Base-by-base conservation (phyloP, 441 rosid species). In the Populus trichocarpa region DNA sequence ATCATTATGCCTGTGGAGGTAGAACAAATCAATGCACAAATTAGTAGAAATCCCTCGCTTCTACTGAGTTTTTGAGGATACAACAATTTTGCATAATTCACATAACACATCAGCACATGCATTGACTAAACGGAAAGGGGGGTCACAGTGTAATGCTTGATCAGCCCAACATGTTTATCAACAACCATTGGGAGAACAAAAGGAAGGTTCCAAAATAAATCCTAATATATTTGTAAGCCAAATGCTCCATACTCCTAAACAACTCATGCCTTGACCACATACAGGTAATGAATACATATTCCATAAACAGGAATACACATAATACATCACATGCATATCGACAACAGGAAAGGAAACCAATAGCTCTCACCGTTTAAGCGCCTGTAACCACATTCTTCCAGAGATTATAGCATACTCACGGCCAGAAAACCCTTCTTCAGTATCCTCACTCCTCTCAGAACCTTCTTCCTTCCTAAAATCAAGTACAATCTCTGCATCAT, bases 331-430 rank as follows among this genome's bases (percentile, higher is more conserved):
- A 46, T 1, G 57, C 28, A 50, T 50, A 20, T 4, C 28, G 1
- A 46, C 30, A 57, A 32, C 20, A 23, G 32, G 7, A 32, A 72
- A n/a, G 23, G 32, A 12, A 57, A 53, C 5, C 30, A 80, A 25
- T 13, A 23, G 23, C 4, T 7, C 91, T 86, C 75, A 94, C 98
- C 97, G 89, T 83, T 90, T 94, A 22, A 96, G 91, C 53, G 98
- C 96, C 86, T 79, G 85, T 75, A 96, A 80, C 99, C 99, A 96
- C 97, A 89, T 92, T 81, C 90, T 88, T 50, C 93, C 94, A 2
- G 95, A 83, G 74, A 96, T 87, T 90, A 96, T 88, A 16, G 98
- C 99, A 82, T 84, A 96, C 76, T 88, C 96, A 81, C 91, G 84
- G 63, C 93, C 93, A 1, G 92, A 89, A 79, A 90, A 82, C 70